Conservation (phyloP, 345 rosid species). For the Lagerstroemia speciosa region DNA sequence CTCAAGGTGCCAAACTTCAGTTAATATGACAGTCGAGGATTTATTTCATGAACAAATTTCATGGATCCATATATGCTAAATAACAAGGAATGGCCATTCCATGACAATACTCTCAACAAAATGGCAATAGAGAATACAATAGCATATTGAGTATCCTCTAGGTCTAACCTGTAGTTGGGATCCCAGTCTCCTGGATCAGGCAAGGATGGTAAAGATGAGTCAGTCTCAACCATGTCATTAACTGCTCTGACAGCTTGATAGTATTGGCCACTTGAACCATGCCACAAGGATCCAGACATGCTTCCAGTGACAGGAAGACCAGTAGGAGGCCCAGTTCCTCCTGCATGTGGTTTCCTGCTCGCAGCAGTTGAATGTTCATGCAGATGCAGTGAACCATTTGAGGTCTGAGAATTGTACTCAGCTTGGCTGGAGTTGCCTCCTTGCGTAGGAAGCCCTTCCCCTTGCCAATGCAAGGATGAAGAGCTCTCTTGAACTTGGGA, state of each 20-base stretch:
- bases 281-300: constrained; percentile 7
- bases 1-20: background rate
- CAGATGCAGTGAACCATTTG: constrained; percentile 38
- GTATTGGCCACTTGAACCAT: constrained; percentile 28
- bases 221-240: constrained; percentile 43
- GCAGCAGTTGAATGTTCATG: constrained; percentile 41
- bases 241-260: constrained; percentile 33
- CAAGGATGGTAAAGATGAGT: constrained; percentile 46
- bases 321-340: constrained; percentile 31
- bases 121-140: background rate
- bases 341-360: constrained; percentile 40
- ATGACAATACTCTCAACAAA: background rate
- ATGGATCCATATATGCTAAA: background rate
- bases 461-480: constrained; percentile 52
- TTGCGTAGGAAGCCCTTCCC: constrained; percentile 52
- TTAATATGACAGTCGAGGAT: background rate
- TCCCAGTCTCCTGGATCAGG: constrained; percentile 99
- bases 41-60: background rate
- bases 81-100: background rate
- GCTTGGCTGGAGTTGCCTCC: constrained; percentile 32
- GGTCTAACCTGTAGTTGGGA: constrained; percentile 86
- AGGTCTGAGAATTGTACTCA: constrained; percentile 46
- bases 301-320: constrained; percentile 43
- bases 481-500: constrained; percentile 59
- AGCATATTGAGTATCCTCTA: background rate